A percentile compares a stretch with the other conserved stretches of the same genome.
These are phyloP conservation scores for Ensete glaucum DNA, from an alignment of 176 grass and related monocot genomes.

Conservation along the genomic window DNA sequence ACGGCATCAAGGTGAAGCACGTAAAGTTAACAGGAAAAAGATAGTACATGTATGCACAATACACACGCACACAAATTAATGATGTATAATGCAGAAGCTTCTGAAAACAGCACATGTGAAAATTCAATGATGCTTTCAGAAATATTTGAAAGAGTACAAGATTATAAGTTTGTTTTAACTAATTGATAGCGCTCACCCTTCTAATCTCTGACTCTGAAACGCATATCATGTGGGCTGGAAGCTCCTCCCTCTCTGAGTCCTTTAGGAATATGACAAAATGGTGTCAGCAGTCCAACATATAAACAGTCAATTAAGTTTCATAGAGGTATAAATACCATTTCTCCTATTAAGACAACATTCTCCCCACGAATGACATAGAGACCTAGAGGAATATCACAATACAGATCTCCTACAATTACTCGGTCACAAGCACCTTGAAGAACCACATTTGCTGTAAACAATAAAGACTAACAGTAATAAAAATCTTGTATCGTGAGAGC, in stretches of 20 bases:
- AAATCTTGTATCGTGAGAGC: slow-evolving; percentile 2
- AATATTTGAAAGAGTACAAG: not conserved
- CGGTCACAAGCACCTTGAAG: slow-evolving; percentile 89
- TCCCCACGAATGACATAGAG: slow-evolving; percentile 94
- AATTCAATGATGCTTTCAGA: not conserved
- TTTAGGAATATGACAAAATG: slow-evolving; percentile 13
- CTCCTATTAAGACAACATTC: slow-evolving; percentile 95
- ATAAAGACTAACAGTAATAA: slow-evolving; percentile 14
- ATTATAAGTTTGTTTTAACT: slow-evolving; percentile 1
- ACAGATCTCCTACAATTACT: slow-evolving; percentile 92
- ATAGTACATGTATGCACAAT: too few species aligned
- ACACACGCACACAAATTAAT: too few species aligned
- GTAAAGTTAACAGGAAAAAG: too few species aligned
- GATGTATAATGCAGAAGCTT: not conserved
- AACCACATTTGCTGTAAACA: slow-evolving; percentile 79
- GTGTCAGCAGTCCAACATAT: not conserved
- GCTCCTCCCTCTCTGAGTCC: slow-evolving; percentile 86
- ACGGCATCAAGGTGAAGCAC: too few species aligned
- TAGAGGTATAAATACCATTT: slow-evolving; percentile 56
- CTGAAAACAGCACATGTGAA: not conserved
- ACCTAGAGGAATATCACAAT: slow-evolving; percentile 88
- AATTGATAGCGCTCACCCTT: slow-evolving; percentile 38
- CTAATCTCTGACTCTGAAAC: slow-evolving; percentile 84
- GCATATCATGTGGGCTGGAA: slow-evolving; percentile 76
- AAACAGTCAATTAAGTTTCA: not conserved